Percentiles rank a stretch among this genome's conserved stretches.
Evolutionary conservation across 2,329 filamentous ascomycete species (phyloP).

Genomic region (Diaporthe destruens): DNA sequence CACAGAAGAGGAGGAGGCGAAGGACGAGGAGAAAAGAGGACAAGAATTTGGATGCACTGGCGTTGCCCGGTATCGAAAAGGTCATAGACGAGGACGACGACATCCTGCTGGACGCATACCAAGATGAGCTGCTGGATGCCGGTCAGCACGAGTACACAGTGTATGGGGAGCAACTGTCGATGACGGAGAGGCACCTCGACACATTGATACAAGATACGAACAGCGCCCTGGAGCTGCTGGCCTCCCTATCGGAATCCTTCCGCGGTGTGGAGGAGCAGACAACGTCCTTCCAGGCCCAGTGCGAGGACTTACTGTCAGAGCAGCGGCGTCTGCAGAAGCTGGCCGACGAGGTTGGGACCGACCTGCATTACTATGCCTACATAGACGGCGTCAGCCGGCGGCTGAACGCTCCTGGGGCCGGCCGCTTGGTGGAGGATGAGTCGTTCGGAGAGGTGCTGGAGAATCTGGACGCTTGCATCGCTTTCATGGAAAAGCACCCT

Average conservation of each 20-base stretch:
- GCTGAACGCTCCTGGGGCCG: constrained; percentile 91
- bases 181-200: constrained; percentile 86
- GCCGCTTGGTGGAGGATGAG: constrained; percentile 84
- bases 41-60: constrained; percentile 65
- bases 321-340: constrained; percentile 83
- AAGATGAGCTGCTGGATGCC: constrained; percentile 79
- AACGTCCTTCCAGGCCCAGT: constrained; percentile 91
- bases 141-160: constrained; percentile 88
- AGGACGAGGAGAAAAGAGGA: constrained; percentile 54
- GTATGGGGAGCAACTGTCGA: constrained; percentile 83
- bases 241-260: constrained; percentile 87
- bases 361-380: constrained; percentile 95
- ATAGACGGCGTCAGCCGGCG: constrained; percentile 90
- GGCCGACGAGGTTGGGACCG: constrained; percentile 86
- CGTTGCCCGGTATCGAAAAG: constrained; percentile 52
- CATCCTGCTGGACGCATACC: constrained; percentile 66
- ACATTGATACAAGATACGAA: constrained; percentile 81
- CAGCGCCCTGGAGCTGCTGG: constrained; percentile 79
- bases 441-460: constrained; percentile 90
- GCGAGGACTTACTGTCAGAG: constrained; percentile 86
- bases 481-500: constrained; percentile 89
- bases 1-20: constrained; percentile 54
- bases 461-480: constrained; percentile 89
- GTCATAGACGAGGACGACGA: constrained; percentile 45
- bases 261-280: constrained; percentile 90